A percentile compares a stretch with the other conserved stretches of the same genome.
These are phyloP conservation scores for Cardamine resedifolia DNA, from an alignment of 345 rosid genomes.

Conservation along the genomic window DNA sequence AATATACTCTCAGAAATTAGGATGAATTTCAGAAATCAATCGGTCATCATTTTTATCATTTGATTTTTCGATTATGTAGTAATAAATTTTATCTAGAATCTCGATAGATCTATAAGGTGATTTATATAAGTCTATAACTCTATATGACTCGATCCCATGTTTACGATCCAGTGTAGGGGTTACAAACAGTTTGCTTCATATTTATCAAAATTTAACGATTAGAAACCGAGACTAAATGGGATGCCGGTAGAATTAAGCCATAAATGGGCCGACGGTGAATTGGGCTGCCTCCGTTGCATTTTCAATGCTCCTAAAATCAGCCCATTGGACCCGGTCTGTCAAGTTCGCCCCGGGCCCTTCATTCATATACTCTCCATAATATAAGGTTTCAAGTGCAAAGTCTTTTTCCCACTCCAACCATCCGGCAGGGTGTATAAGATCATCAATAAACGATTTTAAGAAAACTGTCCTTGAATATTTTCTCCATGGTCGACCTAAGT, in stretches of 20 bases:
- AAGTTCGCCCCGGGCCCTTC: constrained; percentile 67
- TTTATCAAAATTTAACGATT: not conserved
- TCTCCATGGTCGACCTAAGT: constrained; percentile 83
- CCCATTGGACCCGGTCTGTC: constrained; percentile 66
- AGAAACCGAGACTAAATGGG: constrained; percentile 45
- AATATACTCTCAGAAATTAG: not conserved
- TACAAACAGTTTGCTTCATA: not conserved
- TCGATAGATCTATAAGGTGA: not conserved
- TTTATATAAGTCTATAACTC: not conserved
- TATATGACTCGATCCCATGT: not conserved
- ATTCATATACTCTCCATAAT: constrained; percentile 77
- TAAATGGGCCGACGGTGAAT: constrained; percentile 60
- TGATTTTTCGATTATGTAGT: not conserved
- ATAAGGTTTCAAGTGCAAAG: constrained; percentile 56
- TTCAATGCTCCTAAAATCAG: constrained; percentile 58
- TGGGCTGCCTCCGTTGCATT: constrained; percentile 50
- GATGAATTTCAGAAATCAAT: not conserved
- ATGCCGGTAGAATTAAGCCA: constrained; percentile 65
- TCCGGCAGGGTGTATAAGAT: constrained; percentile 63
- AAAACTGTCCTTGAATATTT: constrained; percentile 67
- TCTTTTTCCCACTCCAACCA: constrained; percentile 68
- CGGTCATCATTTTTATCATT: not conserved
- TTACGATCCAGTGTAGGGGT: not conserved
- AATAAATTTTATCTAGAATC: not conserved
- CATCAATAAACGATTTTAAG: constrained; percentile 56